Evolutionary conservation across 768 basidiomycete genomes (phyloP).

Genomic region (Grammothele lineata): DNA sequence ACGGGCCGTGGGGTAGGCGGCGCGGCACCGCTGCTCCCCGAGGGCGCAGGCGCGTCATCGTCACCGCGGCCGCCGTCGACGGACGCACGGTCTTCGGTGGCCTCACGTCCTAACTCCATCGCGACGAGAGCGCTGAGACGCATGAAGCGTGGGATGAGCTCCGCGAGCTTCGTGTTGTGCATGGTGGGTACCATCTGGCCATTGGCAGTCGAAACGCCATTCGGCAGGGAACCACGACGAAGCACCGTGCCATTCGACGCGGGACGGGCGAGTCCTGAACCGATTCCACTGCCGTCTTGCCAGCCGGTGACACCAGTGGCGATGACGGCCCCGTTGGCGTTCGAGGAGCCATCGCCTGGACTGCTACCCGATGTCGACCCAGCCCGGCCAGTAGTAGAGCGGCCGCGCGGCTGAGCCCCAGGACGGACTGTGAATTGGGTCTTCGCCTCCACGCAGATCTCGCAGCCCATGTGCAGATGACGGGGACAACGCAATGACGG

Average conservation of each 20-base stretch:
- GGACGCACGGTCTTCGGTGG: slow-evolving; percentile 36
- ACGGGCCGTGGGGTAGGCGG: slow-evolving; percentile 3
- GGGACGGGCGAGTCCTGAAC: slow-evolving; percentile 60
- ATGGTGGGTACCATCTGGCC: slow-evolving; percentile 34
- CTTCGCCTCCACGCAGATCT: slow-evolving; percentile 71
- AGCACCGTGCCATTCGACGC: slow-evolving; percentile 54
- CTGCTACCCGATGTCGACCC: slow-evolving; percentile 22
- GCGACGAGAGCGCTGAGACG: slow-evolving; percentile 76
- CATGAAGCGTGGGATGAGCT: slow-evolving; percentile 67
- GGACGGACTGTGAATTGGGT: slow-evolving; percentile 10
- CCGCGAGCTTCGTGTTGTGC: slow-evolving; percentile 61
- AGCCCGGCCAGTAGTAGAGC: slow-evolving; percentile 13
- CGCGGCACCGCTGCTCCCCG: neutral
- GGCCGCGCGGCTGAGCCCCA: slow-evolving; percentile 5
- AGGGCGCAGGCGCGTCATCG: slow-evolving; percentile 6
- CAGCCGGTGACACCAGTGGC: slow-evolving; percentile 64
- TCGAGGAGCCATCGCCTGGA: slow-evolving; percentile 16
- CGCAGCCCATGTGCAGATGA: slow-evolving; percentile 68
- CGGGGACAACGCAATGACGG: slow-evolving; percentile 65
- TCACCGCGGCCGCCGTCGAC: slow-evolving; percentile 36
- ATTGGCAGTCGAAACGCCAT: slow-evolving; percentile 4
- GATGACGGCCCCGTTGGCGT: slow-evolving; percentile 9
- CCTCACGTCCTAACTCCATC: slow-evolving; percentile 71
- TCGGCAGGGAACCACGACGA: slow-evolving; percentile 38
- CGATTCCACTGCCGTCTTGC: slow-evolving; percentile 72